A percentile compares a stretch with the other conserved stretches of the same genome.
phyloP scores from a whole-genome alignment of 2,329 filamentous ascomycete genomes.

The Trichoderma sp. region DNA sequence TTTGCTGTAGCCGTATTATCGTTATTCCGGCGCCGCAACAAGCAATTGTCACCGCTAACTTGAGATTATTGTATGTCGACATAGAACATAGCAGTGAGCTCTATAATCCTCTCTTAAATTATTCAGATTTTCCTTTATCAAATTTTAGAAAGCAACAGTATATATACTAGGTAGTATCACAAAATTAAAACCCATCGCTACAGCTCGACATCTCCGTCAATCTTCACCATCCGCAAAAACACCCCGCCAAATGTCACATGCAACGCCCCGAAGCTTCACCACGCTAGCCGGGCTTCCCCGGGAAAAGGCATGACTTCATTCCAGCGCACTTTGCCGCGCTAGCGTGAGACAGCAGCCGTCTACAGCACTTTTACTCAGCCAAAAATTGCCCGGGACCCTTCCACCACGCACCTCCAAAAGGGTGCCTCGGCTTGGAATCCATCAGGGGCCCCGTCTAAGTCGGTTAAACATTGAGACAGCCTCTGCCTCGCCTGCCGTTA shows the following conservation, averaged over 20 bases:
- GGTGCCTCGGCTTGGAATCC: slow-evolving; percentile 25
- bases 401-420: not conserved
- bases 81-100: not conserved
- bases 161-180: not conserved
- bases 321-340: slow-evolving; percentile 18
- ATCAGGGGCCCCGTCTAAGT: slow-evolving; percentile 15
- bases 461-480: not conserved
- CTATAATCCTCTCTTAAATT: not conserved
- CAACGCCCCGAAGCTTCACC: slow-evolving; percentile 24
- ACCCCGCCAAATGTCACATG: slow-evolving; percentile 34
- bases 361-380: not conserved
- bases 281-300: slow-evolving; percentile 11
- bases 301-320: slow-evolving; percentile 33
- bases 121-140: not conserved
- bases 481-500: slow-evolving; percentile 1
- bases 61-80: not conserved
- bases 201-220: not conserved
- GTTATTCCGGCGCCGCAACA: slow-evolving; percentile 9
- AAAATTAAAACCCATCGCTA: not conserved
- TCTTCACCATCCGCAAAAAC: not conserved
- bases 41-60: not conserved
- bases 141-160: not conserved
- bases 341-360: slow-evolving; percentile 7
- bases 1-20: slow-evolving; percentile 4
- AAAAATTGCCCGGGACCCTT: slow-evolving; percentile 2